A percentile compares a stretch with the other conserved stretches of the same genome.
These are phyloP conservation scores for Davidsoniella australis DNA, from an alignment of 2,329 filamentous ascomycete species.

Conservation along the genomic window DNA sequence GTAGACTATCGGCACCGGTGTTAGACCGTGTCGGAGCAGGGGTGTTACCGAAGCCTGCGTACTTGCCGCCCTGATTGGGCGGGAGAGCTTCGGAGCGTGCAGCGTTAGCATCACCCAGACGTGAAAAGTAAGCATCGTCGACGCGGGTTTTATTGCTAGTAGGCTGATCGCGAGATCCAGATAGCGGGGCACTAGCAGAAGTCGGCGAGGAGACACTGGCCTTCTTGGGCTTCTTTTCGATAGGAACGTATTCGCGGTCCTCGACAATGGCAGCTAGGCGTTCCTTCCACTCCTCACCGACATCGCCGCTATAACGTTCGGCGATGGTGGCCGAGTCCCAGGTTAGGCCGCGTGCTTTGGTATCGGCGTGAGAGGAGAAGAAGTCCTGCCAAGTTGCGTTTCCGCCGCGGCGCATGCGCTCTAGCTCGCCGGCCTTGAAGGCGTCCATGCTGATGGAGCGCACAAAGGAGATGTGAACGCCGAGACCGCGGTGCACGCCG, in stretches of 20 bases:
- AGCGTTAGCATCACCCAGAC: conserved; percentile 70
- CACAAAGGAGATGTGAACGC: conserved; percentile 97
- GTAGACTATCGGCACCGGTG: conserved; percentile 26
- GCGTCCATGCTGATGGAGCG: conserved; percentile 97
- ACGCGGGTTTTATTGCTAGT: conserved; percentile 38
- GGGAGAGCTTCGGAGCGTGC: conserved; percentile 54
- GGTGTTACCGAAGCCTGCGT: conserved; percentile 72
- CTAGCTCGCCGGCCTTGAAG: conserved; percentile 84
- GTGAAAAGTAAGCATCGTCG: conserved; percentile 81
- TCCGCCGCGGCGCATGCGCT: conserved; percentile 82
- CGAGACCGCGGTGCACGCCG: conserved; percentile 82
- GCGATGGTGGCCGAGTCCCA: conserved; percentile 84
- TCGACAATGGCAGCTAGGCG: conserved; percentile 75
- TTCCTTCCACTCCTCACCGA: conserved; percentile 92
- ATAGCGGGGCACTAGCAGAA: conserved; percentile 20
- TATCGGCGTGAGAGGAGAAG: conserved; percentile 58
- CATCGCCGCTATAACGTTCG: conserved; percentile 76
- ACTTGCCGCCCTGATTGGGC: conserved; percentile 86
- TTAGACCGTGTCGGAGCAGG: conserved; percentile 31
- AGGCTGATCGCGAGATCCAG: conserved; percentile 13
- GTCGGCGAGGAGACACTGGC: conserved; percentile 16
- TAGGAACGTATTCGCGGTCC: conserved; percentile 66
- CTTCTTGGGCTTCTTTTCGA: conserved; percentile 35
- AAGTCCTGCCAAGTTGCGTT: conserved; percentile 79
- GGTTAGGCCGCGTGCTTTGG: conserved; percentile 46